Evolutionary conservation across 2,329 filamentous ascomycete species (phyloP).

Genomic region (Scytalidium sp.): DNA sequence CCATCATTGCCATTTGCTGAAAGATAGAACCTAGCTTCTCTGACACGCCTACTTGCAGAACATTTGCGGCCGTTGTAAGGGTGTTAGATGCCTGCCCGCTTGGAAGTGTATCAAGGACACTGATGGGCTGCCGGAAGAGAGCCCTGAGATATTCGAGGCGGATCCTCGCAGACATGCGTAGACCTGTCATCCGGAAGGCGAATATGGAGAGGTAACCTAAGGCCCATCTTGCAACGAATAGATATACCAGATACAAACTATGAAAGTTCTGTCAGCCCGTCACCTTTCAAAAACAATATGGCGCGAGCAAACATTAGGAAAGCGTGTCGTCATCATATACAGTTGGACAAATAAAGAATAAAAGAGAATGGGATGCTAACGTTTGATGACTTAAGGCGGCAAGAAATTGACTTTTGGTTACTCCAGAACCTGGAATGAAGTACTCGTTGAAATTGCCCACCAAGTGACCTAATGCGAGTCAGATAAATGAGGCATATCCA

Average conservation of each 20-base stretch:
- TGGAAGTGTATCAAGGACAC: constrained; percentile 64
- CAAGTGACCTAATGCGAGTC: constrained; percentile 36
- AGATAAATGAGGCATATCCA: not conserved
- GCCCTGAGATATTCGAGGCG: constrained; percentile 62
- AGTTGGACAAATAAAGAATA: not conserved
- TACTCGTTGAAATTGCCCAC: constrained; percentile 45
- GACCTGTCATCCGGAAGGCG: constrained; percentile 58
- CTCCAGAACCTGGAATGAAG: constrained; percentile 31
- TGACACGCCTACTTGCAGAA: constrained; percentile 62
- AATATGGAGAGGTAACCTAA: constrained; percentile 63
- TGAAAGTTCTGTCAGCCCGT: not conserved
- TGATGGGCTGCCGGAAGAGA: constrained; percentile 63
- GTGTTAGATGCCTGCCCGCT: constrained; percentile 36
- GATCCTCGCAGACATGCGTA: constrained; percentile 58
- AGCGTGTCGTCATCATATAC: no score
- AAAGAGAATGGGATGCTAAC: constrained; percentile 25
- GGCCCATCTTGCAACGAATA: constrained; percentile 65
- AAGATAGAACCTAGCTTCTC: constrained; percentile 59
- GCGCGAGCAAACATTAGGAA: not conserved
- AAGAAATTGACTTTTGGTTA: constrained; percentile 37
- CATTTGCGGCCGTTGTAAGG: constrained; percentile 63
- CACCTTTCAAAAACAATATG: not conserved
- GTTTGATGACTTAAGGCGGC: constrained; percentile 41
- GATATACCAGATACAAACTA: constrained; percentile 65
- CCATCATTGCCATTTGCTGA: constrained; percentile 51